Evolutionary conservation across 106 monocot genomes (phyloP), one percentile per base, ranked within the genome.

Genomic region (Dioscorea alata): DNA sequence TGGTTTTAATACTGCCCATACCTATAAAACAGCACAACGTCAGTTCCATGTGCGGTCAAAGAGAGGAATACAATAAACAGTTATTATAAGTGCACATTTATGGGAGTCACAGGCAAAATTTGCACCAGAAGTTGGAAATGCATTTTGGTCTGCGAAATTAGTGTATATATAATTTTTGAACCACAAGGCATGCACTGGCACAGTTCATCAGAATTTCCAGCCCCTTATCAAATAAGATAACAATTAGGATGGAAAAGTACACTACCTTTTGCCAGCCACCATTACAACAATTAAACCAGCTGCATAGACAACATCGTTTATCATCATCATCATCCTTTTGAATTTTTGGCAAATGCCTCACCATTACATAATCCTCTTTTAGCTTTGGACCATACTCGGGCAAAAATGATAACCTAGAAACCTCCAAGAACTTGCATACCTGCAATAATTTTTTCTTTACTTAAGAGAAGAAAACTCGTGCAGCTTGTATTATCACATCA

Each of bases 371-470:
- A 73, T 87, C 93, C 68, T 99, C 99, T 72, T 99, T 99, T 66
- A 99, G 85, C 76, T 99, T 99, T 69, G 93, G 93, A 63, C 99
- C 99, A 76, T 99, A 99, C 75, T 99, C 99, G 50, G 90, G 90
- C 56, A 79, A 79, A 80, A 99, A 99, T 12, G 99, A 99, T 75
- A 99, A 73, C 71, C 76, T 78, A 12, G 99, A 99, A 56, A 99
- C 99, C 75, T 93, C 99, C 83, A 99, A 76, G 76, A 99, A 99
- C 70, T 85, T 87, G 64, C 99, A 99, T 65, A 99, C 99, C 99
- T 99, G 79, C 65, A 82, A 54, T 54, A 8, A 54, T 18, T 54
- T 16, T 8, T 54, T 18, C 10, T 42, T 42, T 42, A 6, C 10
- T 42, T 8, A 6, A 3, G 6, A 42, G 6, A 42, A 42, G 42